These are phyloP conservation scores for Mycena belliarum DNA, from an alignment of 768 basidiomycete species.

Conservation along the genomic window DNA sequence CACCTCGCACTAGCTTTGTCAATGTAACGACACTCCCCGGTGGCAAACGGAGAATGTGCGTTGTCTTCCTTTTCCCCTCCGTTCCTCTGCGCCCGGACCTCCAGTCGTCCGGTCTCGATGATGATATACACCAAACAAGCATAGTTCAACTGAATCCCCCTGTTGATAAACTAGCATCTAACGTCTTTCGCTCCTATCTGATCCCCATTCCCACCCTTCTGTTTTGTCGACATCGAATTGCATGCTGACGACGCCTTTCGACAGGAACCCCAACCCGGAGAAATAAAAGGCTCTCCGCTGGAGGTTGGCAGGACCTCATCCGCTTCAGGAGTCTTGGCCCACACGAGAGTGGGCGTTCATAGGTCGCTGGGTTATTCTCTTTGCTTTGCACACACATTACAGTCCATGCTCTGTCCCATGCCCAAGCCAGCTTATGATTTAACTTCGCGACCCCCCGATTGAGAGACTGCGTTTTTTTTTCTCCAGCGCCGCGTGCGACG, in stretches of 20 bases:
- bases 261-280: conserved; percentile 68
- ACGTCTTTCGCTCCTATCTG: conserved; percentile 99
- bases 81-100: not conserved
- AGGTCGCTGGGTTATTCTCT: conserved; percentile 13
- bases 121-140: conserved; percentile 67
- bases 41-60: conserved; percentile 96
- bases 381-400: conserved; percentile 20
- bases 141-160: conserved; percentile 95
- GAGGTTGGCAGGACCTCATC: conserved; percentile 12
- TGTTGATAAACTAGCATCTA: conserved; percentile 87
- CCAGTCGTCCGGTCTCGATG: conserved; percentile 30
- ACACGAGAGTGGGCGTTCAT: conserved; percentile 8
- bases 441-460: not conserved
- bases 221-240: conserved; percentile 1
- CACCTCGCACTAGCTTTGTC: conserved; percentile 63
- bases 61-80: conserved; percentile 29
- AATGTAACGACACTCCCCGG: conserved; percentile 90
- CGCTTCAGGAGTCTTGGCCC: conserved; percentile 6
- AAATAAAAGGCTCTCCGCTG: conserved; percentile 42
- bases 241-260: conserved; percentile 25
- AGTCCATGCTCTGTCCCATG: conserved; percentile 20
- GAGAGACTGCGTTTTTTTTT: too few relatives aligned
- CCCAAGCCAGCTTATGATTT: conserved; percentile 18
- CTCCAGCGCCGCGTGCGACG: too few relatives aligned
- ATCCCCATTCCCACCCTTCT: conserved; percentile 32